Conservation (phyloP, 1,139 yeast species). For the Candida sp. region DNA sequence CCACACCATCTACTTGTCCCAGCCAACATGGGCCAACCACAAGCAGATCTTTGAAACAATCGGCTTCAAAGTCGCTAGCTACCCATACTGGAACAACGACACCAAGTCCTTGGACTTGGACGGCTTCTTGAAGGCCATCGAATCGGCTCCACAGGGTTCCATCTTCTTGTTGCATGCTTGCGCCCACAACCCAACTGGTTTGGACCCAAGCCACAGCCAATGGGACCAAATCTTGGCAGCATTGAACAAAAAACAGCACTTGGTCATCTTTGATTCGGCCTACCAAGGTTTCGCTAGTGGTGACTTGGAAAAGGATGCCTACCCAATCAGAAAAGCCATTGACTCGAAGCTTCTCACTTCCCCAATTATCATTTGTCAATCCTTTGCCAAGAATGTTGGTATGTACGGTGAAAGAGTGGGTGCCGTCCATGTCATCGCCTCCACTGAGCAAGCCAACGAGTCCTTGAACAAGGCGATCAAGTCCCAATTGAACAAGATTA, state of each 20-base stretch:
- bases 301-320: slow-evolving; percentile 81
- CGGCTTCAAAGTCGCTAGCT: slow-evolving; percentile 65
- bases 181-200: slow-evolving; percentile 57
- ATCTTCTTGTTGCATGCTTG: slow-evolving; percentile 62
- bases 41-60: slow-evolving; percentile 73
- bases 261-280: slow-evolving; percentile 51
- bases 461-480: slow-evolving; percentile 52
- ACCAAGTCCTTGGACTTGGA: slow-evolving; percentile 67
- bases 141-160: slow-evolving; percentile 76
- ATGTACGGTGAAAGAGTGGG: slow-evolving; percentile 99
- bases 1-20: slow-evolving; percentile 70
- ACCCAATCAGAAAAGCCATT: slow-evolving; percentile 84
- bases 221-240: slow-evolving; percentile 48
- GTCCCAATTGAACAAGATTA: slow-evolving; percentile 80
- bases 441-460: slow-evolving; percentile 28
- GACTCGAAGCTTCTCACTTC: slow-evolving; percentile 41
- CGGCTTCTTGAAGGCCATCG: slow-evolving; percentile 72
- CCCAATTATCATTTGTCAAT: slow-evolving; percentile 83
- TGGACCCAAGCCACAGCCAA: slow-evolving; percentile 49
- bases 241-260: slow-evolving; percentile 38
- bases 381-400: slow-evolving; percentile 98
- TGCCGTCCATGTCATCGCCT: slow-evolving; percentile 76
- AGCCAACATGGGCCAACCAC: slow-evolving; percentile 99
- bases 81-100: slow-evolving; percentile 77
- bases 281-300: slow-evolving; percentile 64